Conservation (phyloP, 495 filamentous ascomycete genomes). For the Talaromyces proteolyticus region DNA sequence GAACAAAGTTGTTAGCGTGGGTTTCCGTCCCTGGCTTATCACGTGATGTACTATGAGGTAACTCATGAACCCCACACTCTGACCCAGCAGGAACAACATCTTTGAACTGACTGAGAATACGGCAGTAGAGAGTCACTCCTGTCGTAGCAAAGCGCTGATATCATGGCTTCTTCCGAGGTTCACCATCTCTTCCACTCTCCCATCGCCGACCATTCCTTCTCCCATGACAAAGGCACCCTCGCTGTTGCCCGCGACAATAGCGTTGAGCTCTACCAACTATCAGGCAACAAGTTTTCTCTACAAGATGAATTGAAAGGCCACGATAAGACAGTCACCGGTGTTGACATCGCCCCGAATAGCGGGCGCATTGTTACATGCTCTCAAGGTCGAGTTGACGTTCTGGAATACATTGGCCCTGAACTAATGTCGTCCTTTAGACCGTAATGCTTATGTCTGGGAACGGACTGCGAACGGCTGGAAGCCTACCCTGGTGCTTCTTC, state of each 20-base stretch:
- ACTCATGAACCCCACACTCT: not conserved
- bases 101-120: conserved; percentile 11
- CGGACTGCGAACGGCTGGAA: conserved; percentile 88
- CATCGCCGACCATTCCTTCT: conserved; percentile 97
- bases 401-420: not conserved
- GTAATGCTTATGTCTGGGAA: conserved; percentile 98
- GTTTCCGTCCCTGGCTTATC: too few species aligned
- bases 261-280: conserved; percentile 79
- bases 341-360: conserved; percentile 86
- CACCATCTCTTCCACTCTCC: conserved; percentile 96
- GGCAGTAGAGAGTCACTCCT: conserved; percentile 99
- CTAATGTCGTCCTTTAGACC: conserved; percentile 53
- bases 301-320: conserved; percentile 92
- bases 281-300: conserved; percentile 71
- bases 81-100: not conserved
- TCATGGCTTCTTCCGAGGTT: conserved; percentile 81
- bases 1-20: too few species aligned
- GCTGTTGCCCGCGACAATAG: conserved; percentile 87
- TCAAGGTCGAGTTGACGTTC: conserved; percentile 54
- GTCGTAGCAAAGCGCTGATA: conserved; percentile 44
- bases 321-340: conserved; percentile 92
- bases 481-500: conserved; percentile 91
- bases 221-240: conserved; percentile 79
- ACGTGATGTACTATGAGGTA: too few species aligned
- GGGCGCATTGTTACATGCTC: conserved; percentile 97